phyloP scores from a whole-genome alignment of 2,329 filamentous ascomycete species.

The Teratosphaeriaceae sp. region DNA sequence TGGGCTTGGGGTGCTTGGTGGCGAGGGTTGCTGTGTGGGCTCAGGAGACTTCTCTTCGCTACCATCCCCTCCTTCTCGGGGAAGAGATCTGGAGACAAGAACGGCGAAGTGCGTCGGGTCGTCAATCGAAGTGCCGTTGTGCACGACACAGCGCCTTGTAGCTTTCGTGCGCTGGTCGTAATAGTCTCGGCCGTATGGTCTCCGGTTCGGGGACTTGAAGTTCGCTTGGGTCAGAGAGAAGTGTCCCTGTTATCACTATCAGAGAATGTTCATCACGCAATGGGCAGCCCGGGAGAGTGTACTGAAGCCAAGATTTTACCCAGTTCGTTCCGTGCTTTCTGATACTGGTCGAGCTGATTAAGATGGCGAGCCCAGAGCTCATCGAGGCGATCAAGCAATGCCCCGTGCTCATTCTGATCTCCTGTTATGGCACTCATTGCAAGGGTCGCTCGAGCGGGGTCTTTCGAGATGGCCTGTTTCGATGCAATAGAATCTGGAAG shows the following conservation, averaged over 20 bases:
- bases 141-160: conserved; percentile 33
- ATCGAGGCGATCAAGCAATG: conserved; percentile 48
- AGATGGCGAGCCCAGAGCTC: conserved; percentile 60
- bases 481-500: too few species aligned
- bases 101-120: conserved; percentile 3
- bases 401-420: neutral
- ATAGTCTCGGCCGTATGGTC: conserved; percentile 61
- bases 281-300: conserved; percentile 19
- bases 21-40: conserved; percentile 17
- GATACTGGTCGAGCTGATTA: conserved; percentile 59
- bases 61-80: neutral
- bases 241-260: conserved; percentile 32
- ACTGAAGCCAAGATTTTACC: conserved; percentile 49
- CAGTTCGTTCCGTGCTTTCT: conserved; percentile 50
- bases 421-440: neutral
- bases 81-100: neutral
- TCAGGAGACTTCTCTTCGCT: neutral
- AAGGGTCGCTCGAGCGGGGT: too few species aligned
- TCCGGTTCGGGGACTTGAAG: conserved; percentile 52
- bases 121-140: conserved; percentile 33
- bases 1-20: conserved; percentile 38
- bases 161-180: conserved; percentile 72
- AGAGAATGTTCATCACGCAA: neutral
- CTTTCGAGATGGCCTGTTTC: too few species aligned
- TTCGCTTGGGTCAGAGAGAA: conserved; percentile 64